Conservation (phyloP, 108 stramenopile species). For the Nitzschia sp. region DNA sequence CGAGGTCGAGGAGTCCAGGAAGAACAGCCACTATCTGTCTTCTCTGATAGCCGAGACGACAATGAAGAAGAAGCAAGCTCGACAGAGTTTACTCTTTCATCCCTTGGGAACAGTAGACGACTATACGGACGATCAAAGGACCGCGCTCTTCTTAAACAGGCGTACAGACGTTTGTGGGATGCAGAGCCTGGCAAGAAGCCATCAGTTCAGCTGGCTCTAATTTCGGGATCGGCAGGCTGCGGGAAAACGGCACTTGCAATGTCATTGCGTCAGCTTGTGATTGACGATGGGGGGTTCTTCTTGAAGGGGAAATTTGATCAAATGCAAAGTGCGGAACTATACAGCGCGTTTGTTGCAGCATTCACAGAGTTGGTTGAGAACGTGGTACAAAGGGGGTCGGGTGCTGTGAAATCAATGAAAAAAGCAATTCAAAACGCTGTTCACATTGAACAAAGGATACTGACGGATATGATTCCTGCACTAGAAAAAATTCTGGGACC, state of each 20-base stretch:
- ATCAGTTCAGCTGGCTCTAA: slow-evolving; percentile 17
- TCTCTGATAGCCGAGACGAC: slow-evolving; percentile 14
- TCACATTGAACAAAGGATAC: slow-evolving; percentile 19
- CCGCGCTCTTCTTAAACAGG: slow-evolving; percentile 3
- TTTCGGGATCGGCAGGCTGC: slow-evolving; percentile 16
- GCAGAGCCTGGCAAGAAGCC: slow-evolving; percentile 19
- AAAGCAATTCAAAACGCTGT: slow-evolving; percentile 20
- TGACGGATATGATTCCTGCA: slow-evolving; percentile 34
- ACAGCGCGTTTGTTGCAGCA: slow-evolving; percentile 13
- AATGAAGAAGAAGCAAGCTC: slow-evolving; percentile 3
- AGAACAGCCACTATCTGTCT: slow-evolving; percentile 10
- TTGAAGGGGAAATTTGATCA: slow-evolving; percentile 36
- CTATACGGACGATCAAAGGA: slow-evolving; percentile 24
- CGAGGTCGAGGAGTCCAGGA: neutral
- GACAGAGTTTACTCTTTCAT: slow-evolving; percentile 18
- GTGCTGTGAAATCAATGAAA: slow-evolving; percentile 13
- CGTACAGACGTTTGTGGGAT: slow-evolving; percentile 24
- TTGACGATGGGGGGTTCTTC: slow-evolving; percentile 30
- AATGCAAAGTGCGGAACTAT: slow-evolving; percentile 6
- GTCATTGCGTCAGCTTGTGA: slow-evolving; percentile 7
- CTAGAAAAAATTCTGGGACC: slow-evolving; percentile 32
- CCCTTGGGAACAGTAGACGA: slow-evolving; percentile 18
- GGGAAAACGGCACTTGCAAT: slow-evolving; percentile 25
- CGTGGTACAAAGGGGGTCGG: slow-evolving; percentile 11
- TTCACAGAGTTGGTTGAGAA: slow-evolving; percentile 17